Evolutionary conservation across 2,329 filamentous ascomycete species (phyloP).

Genomic region (Mariannaea elegans): DNA sequence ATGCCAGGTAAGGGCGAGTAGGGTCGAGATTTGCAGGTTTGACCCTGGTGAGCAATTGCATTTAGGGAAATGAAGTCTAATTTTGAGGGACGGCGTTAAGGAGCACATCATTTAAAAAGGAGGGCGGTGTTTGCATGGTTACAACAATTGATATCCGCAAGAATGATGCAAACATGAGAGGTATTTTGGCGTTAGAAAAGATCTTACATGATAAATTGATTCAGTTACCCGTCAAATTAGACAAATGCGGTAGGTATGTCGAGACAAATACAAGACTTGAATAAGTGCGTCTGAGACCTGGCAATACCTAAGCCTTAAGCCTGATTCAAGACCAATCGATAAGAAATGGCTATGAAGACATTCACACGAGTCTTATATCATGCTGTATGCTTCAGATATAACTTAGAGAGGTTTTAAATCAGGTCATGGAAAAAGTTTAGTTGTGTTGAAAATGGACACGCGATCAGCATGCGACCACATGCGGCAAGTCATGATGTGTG

Average conservation of each 20-base stretch:
- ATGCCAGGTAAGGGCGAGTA: constrained; percentile 68
- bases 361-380: too few relatives aligned
- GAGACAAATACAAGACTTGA: too few relatives aligned
- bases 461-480: constrained; percentile 1
- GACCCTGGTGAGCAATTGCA: too few relatives aligned
- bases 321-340: too few relatives aligned
- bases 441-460: constrained; percentile 1
- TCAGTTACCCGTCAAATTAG: background rate
- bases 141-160: constrained; percentile 16
- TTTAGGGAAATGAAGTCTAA: background rate
- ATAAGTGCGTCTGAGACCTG: too few relatives aligned
- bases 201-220: background rate
- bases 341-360: too few relatives aligned
- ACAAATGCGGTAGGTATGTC: background rate
- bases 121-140: constrained; percentile 11
- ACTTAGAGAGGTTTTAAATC: too few relatives aligned
- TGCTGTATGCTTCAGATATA: too few relatives aligned
- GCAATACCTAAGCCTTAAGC: too few relatives aligned
- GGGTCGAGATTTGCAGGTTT: constrained; percentile 2
- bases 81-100: constrained; percentile 33
- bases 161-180: constrained; percentile 13
- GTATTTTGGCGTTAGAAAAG: constrained; percentile 1
- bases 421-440: too few relatives aligned
- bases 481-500: constrained; percentile 2
- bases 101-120: constrained; percentile 34